Base-by-base conservation (phyloP, 768 basidiomycete genomes). In the Ramaria rubella region DNA sequence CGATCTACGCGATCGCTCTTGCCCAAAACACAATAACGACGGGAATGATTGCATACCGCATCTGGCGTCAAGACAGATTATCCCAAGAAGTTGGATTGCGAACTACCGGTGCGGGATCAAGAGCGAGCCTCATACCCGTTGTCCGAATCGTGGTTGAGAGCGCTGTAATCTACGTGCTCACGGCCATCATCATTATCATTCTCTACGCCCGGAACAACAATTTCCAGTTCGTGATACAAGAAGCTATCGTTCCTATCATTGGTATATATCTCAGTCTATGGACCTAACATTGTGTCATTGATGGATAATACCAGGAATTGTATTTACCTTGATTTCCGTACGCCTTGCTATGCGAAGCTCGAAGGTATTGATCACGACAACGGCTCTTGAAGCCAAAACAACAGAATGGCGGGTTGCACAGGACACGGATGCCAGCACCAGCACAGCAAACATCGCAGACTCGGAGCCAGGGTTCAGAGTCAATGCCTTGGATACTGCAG, bases 1-100 rank as follows among this genome's bases (percentile, higher is more conserved):
- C 44, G 44, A 46, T 46, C 12, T 46, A 46, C 23, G 11, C 44
- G 9, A 46, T 46, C 23, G 44, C 44, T 23, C 23, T 46, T 14
- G 44, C 44, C 12, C 44, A 46, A 46, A 46, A 46, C 23, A 46
- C 44, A 24, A 46, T 46, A 46, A 46, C 44, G 9, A 46, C 44
- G 14, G 44, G 12, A 12, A 11, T 46, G 44, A 46, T 46, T 23
- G 44, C 44, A 9, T 46, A 46, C 44, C 44, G 44, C 23, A 14
- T 46, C 12, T 46, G 44, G 44, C 44, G 44, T 14, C 44, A 46
- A 24, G 44, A 46, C 11, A 12, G 44, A 11, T 14, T 9, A 24
- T 46, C 44, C 23, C 14, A 11, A 9, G 23, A 12, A 9, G 44
- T 24, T 24, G 44, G 44, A 46, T 23, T 46, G 11, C 12, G 44